Conservation (phyloP, 2,329 filamentous ascomycete species). For the Hypoxylon sp. region DNA sequence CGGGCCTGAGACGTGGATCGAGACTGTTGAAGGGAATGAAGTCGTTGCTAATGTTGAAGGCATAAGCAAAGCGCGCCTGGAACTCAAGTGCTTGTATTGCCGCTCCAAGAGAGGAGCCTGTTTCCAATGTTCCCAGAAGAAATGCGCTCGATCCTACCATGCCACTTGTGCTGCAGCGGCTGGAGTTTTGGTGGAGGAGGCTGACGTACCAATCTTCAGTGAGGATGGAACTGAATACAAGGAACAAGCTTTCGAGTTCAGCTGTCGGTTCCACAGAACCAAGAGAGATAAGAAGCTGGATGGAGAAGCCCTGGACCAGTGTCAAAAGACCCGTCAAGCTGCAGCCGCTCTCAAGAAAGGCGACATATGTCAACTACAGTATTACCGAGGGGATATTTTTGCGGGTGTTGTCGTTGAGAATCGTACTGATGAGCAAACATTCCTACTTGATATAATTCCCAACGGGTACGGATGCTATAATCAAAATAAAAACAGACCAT, state of each 20-base stretch:
- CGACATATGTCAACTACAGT: constrained; percentile 89
- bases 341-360: constrained; percentile 78
- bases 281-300: constrained; percentile 86
- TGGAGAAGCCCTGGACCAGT: constrained; percentile 77
- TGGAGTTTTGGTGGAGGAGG: constrained; percentile 91
- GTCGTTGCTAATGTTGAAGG: constrained; percentile 82
- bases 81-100: constrained; percentile 95
- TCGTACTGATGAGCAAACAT: constrained; percentile 77
- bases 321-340: constrained; percentile 76
- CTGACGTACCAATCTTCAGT: constrained; percentile 86
- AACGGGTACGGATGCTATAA: constrained; percentile 72
- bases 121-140: constrained; percentile 96
- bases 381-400: constrained; percentile 87
- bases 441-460: constrained; percentile 87
- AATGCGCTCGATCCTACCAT: constrained; percentile 93
- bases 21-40: constrained; percentile 78
- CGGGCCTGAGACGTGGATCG: constrained; percentile 91
- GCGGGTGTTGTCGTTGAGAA: constrained; percentile 92
- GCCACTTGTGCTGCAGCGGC: constrained; percentile 94
- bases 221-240: constrained; percentile 95
- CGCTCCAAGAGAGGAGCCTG: constrained; percentile 95
- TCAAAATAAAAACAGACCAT: constrained; percentile 22
- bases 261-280: constrained; percentile 92
- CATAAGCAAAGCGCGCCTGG: constrained; percentile 88
- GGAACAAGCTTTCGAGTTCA: constrained; percentile 91